Conservation (phyloP, 148 eudicot genomes). For the Euryodendron excelsum region DNA sequence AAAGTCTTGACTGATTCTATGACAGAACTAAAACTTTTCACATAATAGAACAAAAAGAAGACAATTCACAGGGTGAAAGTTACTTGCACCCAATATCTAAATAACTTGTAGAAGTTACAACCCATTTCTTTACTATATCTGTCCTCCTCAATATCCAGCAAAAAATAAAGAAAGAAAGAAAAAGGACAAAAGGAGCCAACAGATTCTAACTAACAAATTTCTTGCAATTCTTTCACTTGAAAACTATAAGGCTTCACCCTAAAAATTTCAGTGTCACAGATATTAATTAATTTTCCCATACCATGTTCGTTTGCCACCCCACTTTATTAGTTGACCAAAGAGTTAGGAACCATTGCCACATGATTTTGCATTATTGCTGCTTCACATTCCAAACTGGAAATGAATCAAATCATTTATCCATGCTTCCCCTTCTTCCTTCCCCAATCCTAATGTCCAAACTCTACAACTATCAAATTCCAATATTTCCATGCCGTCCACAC, state of each 20-base stretch:
- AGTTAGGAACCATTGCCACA: not conserved
- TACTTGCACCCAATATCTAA: not conserved
- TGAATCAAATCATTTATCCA: not conserved
- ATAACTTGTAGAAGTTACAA: slow-evolving; percentile 4
- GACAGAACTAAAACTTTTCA: not conserved
- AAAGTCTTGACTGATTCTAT: not conserved
- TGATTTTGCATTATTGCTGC: not conserved
- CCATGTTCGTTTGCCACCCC: not conserved
- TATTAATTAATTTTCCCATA: not conserved
- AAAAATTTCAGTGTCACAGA: not conserved
- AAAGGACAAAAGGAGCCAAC: not conserved
- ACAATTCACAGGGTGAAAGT: not conserved
- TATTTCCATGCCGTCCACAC: not conserved
- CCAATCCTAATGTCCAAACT: not conserved
- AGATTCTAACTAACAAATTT: not conserved
- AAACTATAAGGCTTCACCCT: not conserved
- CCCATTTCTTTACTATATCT: not conserved
- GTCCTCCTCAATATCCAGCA: not conserved
- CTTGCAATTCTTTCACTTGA: not conserved
- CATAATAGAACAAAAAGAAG: not conserved
- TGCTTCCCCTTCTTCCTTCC: slow-evolving; percentile 7
- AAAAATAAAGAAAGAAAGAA: not conserved
- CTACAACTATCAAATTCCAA: not conserved
- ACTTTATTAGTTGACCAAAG: not conserved
- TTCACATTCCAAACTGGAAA: not conserved